These are phyloP conservation scores for Balakata baccata DNA, from an alignment of 345 rosid genomes.

Conservation along the genomic window DNA sequence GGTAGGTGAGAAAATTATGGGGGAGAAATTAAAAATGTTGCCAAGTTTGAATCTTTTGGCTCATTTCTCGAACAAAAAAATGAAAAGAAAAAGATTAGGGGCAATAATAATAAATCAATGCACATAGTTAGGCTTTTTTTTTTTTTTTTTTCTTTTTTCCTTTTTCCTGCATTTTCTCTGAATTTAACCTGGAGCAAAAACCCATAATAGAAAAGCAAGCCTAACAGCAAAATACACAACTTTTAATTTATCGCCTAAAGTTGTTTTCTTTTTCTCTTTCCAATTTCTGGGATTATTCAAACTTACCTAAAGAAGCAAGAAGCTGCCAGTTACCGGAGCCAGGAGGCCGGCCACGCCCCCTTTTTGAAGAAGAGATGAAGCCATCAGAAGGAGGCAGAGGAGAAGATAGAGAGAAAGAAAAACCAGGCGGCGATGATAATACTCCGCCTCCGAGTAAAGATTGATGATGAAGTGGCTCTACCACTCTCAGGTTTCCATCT, in stretches of 20 bases:
- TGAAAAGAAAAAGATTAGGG: not conserved
- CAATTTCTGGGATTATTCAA: not conserved
- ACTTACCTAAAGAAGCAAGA: constrained; percentile 56
- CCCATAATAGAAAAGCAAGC: constrained; percentile 4
- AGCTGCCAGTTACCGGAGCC: constrained; percentile 63
- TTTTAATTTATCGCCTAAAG: not conserved
- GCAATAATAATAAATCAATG: not conserved
- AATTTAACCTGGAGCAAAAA: constrained; percentile 20
- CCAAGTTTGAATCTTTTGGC: constrained; percentile 1
- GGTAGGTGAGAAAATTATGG: constrained; percentile 31
- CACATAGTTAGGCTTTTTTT: too few relatives aligned
- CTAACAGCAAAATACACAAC: not conserved
- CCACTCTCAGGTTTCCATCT: constrained; percentile 43
- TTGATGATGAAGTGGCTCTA: constrained; percentile 8
- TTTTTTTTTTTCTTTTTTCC: not conserved
- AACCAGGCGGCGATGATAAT: constrained; percentile 28
- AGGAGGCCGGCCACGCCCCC: constrained; percentile 52
- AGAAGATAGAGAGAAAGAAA: constrained; percentile 34
- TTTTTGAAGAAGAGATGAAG: constrained; percentile 29
- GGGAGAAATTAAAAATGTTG: not conserved
- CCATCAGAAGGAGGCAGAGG: constrained; percentile 19
- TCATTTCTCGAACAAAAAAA: not conserved
- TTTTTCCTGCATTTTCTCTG: constrained; percentile 28
- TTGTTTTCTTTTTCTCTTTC: not conserved
- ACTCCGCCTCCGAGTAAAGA: not conserved